These are phyloP conservation scores for Oropetium thomaeum DNA, from an alignment of 176 grass and related monocot species.

Conservation along the genomic window DNA sequence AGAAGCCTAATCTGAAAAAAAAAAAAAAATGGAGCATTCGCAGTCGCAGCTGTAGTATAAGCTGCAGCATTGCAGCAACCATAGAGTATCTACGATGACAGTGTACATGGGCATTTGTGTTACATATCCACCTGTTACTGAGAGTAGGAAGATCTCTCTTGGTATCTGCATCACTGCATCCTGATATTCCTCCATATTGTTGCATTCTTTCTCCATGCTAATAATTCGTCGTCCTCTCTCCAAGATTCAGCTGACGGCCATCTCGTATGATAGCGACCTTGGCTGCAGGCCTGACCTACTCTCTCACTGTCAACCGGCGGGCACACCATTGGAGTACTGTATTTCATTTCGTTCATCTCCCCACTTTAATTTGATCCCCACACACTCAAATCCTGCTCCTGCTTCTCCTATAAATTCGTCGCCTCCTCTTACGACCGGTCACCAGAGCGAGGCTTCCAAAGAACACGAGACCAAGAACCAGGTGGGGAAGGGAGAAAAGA, in stretches of 20 bases:
- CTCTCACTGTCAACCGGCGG: not conserved
- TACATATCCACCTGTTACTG: not conserved
- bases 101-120: not conserved
- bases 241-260: too few relatives aligned
- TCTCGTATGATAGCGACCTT: slow-evolving; percentile 18
- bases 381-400: slow-evolving; percentile 4
- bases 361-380: not conserved
- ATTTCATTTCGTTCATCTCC: not conserved
- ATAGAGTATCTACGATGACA: not conserved
- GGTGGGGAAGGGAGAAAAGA: too few relatives aligned
- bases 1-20: too few relatives aligned
- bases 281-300: not conserved
- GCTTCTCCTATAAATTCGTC: slow-evolving; percentile 28
- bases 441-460: not conserved
- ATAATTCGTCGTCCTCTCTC: not conserved
- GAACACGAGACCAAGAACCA: not conserved
- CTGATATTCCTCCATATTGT: not conserved
- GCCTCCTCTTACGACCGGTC: not conserved
- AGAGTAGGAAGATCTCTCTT: slow-evolving; percentile 16
- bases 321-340: too few relatives aligned
- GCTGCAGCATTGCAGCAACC: not conserved
- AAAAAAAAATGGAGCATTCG: too few relatives aligned
- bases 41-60: too few relatives aligned
- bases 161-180: not conserved
- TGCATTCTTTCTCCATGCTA: not conserved